These are phyloP conservation scores for Cephalotrichum gorgonifer DNA, from an alignment of 2,329 filamentous ascomycete genomes.

Conservation along the genomic window DNA sequence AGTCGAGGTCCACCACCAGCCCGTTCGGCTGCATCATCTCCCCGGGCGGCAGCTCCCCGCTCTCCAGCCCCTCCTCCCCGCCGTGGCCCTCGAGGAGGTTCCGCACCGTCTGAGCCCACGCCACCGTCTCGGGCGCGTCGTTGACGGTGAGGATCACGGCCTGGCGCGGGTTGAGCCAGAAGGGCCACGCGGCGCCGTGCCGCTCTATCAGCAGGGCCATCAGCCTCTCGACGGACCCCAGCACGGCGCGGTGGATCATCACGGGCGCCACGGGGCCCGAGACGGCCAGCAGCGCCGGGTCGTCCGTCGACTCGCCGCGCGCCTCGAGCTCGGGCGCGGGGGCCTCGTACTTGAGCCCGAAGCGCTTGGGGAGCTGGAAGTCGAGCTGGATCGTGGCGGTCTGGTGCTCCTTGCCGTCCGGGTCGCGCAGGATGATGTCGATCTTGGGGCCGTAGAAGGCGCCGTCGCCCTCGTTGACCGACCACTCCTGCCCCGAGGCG, in stretches of 20 bases:
- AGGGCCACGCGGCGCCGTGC: slow-evolving; percentile 71
- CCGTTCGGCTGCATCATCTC: slow-evolving; percentile 45
- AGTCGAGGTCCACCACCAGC: slow-evolving; percentile 62
- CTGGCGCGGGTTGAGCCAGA: slow-evolving; percentile 79
- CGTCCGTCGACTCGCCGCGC: slow-evolving; percentile 37
- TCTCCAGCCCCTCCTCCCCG: slow-evolving; percentile 8
- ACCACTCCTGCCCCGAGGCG: slow-evolving; percentile 64
- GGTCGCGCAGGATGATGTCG: slow-evolving; percentile 71
- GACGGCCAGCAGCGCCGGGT: slow-evolving; percentile 34
- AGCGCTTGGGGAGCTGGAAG: slow-evolving; percentile 78
- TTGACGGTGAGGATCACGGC: slow-evolving; percentile 66
- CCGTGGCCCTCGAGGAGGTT: slow-evolving; percentile 32
- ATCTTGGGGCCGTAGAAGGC: slow-evolving; percentile 92
- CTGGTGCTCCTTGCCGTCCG: slow-evolving; percentile 77
- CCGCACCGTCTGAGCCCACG: slow-evolving; percentile 35
- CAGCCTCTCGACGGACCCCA: slow-evolving; percentile 75
- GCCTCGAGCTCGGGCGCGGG: slow-evolving; percentile 54
- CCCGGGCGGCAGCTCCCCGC: slow-evolving; percentile 15
- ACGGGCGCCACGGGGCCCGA: slow-evolving; percentile 58
- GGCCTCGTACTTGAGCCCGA: slow-evolving; percentile 64
- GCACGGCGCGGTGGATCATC: slow-evolving; percentile 73
- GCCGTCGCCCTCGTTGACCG: slow-evolving; percentile 69
- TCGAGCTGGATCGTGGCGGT: slow-evolving; percentile 84
- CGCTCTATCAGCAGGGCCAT: slow-evolving; percentile 80
- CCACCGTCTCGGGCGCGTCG: slow-evolving; percentile 41